These are phyloP conservation scores for Phytophthora aleatoria DNA, from an alignment of 352 stramenopile genomes.

Conservation along the genomic window DNA sequence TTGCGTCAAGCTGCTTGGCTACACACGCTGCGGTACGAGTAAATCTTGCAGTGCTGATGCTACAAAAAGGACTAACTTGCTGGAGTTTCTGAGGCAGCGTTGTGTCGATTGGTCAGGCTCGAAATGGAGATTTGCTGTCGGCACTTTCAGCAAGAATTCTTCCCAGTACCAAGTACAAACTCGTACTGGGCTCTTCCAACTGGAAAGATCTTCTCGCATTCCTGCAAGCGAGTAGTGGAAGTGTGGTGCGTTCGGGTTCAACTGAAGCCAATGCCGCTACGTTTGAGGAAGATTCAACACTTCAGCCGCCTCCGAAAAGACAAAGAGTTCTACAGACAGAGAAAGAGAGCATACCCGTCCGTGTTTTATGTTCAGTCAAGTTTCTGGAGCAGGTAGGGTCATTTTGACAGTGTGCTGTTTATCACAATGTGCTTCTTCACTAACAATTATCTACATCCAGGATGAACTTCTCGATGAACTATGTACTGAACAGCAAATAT, in stretches of 20 bases:
- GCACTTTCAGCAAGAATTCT: constrained; percentile 32
- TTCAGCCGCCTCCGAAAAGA: constrained; percentile 28
- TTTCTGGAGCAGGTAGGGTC: constrained; percentile 45
- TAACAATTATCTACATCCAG: constrained; percentile 28
- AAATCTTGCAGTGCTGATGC: background rate
- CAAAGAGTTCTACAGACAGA: constrained; percentile 21
- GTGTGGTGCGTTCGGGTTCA: background rate
- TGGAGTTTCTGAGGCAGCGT: constrained; percentile 11
- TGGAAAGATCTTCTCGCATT: constrained; percentile 45
- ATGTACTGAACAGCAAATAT: constrained; percentile 54
- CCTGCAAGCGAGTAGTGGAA: constrained; percentile 9
- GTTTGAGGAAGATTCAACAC: constrained; percentile 8
- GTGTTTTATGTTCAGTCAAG: constrained; percentile 46
- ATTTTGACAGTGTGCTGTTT: constrained; percentile 1
- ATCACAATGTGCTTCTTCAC: background rate
- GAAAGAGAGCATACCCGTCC: constrained; percentile 32
- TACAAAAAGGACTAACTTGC: constrained; percentile 5
- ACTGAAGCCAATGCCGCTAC: background rate
- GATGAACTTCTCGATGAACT: constrained; percentile 70
- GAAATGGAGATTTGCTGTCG: constrained; percentile 14
- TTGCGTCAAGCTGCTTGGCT: constrained; percentile 70
- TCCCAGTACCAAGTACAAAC: constrained; percentile 44
- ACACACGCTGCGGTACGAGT: constrained; percentile 59
- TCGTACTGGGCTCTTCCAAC: constrained; percentile 41
- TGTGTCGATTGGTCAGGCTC: constrained; percentile 29